phyloP scores from a whole-genome alignment of 2,329 filamentous ascomycete species.

The Fusarium virguliforme region DNA sequence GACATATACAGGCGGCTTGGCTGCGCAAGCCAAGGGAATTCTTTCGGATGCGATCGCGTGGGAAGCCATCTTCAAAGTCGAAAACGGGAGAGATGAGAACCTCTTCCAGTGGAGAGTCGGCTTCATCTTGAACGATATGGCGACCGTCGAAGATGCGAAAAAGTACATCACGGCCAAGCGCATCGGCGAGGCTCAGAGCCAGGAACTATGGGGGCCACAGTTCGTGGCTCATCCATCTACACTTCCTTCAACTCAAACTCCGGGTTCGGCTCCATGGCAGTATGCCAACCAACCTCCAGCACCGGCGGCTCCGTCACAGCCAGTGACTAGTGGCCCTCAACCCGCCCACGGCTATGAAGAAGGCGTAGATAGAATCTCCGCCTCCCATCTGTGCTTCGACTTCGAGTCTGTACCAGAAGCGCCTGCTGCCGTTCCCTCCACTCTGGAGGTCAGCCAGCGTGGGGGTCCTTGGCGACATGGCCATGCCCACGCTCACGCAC shows the following conservation, averaged over 20 bases:
- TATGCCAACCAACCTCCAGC: neutral
- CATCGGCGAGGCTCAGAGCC: neutral
- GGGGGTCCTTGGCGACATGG: neutral
- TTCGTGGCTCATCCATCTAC: neutral
- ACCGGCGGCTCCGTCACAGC: too few relatives aligned
- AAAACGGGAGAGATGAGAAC: neutral
- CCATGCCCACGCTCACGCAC: neutral
- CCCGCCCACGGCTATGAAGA: neutral
- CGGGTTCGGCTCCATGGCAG: neutral
- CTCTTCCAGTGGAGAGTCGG: constrained; percentile 5
- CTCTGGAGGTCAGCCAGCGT: neutral
- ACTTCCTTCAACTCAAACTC: neutral
- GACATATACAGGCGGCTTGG: neutral
- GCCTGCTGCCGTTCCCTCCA: neutral
- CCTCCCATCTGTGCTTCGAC: neutral
- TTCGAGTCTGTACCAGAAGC: neutral
- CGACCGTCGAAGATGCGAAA: neutral
- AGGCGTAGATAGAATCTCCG: neutral
- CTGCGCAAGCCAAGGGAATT: neutral
- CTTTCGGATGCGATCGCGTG: neutral
- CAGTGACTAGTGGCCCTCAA: neutral
- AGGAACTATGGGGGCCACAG: neutral
- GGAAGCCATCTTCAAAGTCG: constrained; percentile 5
- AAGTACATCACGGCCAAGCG: constrained; percentile 1
- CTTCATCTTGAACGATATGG: neutral